These are phyloP conservation scores for Stephania yunnanensis DNA, from an alignment of 164 flowering plant species.

Conservation along the genomic window DNA sequence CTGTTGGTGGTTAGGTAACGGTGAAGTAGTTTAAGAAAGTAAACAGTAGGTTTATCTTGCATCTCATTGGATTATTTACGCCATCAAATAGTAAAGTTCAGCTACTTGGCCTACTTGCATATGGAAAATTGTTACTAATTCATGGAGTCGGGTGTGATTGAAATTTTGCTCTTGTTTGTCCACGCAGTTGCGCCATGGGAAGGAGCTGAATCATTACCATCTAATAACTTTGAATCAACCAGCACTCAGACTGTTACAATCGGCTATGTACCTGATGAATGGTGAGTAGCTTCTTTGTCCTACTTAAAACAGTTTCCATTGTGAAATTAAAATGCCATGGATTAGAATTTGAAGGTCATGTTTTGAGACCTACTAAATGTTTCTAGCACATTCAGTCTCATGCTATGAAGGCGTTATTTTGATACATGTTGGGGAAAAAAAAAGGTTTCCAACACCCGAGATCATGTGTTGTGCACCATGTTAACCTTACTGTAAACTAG, in stretches of 20 bases:
- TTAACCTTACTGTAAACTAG: too few species aligned
- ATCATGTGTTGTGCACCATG: too few species aligned
- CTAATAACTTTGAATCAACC: constrained; percentile 13
- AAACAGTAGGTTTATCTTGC: too few species aligned
- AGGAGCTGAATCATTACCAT: constrained; percentile 32
- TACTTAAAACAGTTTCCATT: background rate
- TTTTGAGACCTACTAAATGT: too few species aligned
- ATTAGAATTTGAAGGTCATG: too few species aligned
- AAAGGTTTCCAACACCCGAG: too few species aligned
- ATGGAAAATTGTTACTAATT: background rate
- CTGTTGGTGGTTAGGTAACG: too few species aligned
- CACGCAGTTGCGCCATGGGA: constrained; percentile 76
- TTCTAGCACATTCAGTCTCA: too few species aligned
- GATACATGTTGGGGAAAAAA: too few species aligned
- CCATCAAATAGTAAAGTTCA: background rate
- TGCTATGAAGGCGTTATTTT: too few species aligned
- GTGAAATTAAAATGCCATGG: background rate
- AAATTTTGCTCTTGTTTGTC: background rate
- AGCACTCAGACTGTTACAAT: constrained; percentile 28
- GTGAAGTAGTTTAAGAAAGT: too few species aligned
- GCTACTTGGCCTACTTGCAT: background rate
- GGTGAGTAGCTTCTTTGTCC: constrained; percentile 42
- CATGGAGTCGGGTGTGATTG: background rate
- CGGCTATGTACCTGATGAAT: constrained; percentile 80
- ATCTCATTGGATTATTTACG: too few species aligned